These are phyloP conservation scores for Schoenoplectus tabernaemontani DNA, from an alignment of 202 grass and related monocot genomes.

Conservation along the genomic window DNA sequence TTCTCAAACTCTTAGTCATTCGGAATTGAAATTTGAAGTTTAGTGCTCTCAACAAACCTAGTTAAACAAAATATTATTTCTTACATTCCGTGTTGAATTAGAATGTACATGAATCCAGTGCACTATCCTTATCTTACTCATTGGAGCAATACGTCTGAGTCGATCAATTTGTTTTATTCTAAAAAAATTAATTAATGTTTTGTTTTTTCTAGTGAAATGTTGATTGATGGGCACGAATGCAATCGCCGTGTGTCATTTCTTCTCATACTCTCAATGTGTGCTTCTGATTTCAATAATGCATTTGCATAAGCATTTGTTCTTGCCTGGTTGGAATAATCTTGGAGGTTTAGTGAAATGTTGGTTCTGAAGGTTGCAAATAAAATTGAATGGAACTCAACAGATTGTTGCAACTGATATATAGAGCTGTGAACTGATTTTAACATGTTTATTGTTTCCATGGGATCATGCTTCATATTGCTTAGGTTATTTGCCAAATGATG, in stretches of 20 bases:
- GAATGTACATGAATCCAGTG: no score
- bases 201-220: slow-evolving; percentile 20
- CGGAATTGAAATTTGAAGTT: no score
- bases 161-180: no score
- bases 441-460: slow-evolving; percentile 13
- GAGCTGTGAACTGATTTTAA: slow-evolving; percentile 40
- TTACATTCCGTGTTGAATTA: no score
- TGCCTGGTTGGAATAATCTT: no score
- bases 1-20: no score
- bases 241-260: slow-evolving; percentile 19
- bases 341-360: neutral
- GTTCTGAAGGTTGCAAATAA: neutral
- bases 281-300: neutral
- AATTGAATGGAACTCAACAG: slow-evolving; percentile 27
- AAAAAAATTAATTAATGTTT: neutral
- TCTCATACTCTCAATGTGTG: neutral
- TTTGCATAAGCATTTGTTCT: neutral
- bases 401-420: slow-evolving; percentile 32
- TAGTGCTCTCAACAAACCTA: no score
- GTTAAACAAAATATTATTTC: no score
- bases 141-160: slow-evolving; percentile 20
- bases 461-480: slow-evolving; percentile 24
- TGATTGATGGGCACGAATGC: slow-evolving; percentile 35
- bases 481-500: slow-evolving; percentile 29
- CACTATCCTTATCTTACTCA: no score